Conservation (phyloP, 129 eudicot species). For the Solidago caesia region DNA sequence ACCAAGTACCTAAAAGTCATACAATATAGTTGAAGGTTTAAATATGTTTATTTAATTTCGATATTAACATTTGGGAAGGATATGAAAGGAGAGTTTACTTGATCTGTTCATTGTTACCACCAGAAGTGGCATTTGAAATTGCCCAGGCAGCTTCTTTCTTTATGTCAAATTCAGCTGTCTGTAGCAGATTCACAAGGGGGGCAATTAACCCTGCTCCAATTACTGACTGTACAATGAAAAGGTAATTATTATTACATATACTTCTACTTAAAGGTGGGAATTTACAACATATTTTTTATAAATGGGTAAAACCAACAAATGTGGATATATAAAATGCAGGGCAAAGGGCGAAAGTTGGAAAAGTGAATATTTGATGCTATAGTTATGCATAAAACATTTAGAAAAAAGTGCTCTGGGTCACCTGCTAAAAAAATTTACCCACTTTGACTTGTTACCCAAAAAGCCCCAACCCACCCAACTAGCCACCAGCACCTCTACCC, state of each 20-base stretch:
- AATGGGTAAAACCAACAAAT: not conserved
- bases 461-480: not conserved
- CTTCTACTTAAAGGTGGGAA: not conserved
- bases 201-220: constrained; percentile 51
- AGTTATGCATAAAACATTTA: too few species aligned
- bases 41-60: not conserved
- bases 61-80: not conserved
- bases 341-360: too few species aligned
- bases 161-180: constrained; percentile 65
- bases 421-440: too few species aligned
- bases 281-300: not conserved
- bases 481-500: not conserved
- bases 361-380: too few species aligned
- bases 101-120: constrained; percentile 73
- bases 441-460: too few species aligned
- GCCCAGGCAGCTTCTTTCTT: constrained; percentile 90
- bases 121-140: constrained; percentile 72
- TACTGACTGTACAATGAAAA: constrained; percentile 45
- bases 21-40: not conserved
- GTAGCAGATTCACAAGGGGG: constrained; percentile 62
- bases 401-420: too few species aligned
- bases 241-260: not conserved
- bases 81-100: constrained; percentile 28
- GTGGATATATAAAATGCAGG: not conserved
- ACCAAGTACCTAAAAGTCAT: constrained; percentile 47